Evolutionary conservation across 768 basidiomycete genomes (phyloP).

Genomic region (Phaffia tasmanica): DNA sequence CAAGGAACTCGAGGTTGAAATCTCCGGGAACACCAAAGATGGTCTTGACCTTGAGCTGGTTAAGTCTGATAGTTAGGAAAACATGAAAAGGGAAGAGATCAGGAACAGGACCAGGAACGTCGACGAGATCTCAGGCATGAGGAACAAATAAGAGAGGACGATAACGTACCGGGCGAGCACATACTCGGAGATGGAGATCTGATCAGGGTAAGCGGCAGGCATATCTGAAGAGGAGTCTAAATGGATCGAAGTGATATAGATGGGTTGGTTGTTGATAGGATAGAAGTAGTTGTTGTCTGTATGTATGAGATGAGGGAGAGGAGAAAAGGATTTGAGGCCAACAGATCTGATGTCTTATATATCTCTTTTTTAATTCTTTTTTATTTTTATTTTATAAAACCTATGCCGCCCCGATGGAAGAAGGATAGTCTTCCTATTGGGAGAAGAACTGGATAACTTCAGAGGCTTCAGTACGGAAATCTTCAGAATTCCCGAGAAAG

Average conservation of each 20-base stretch:
- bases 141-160: not conserved
- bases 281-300: not conserved
- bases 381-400: too few species aligned
- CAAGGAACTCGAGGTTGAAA: conserved; percentile 59
- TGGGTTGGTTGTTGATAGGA: not conserved
- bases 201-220: not conserved
- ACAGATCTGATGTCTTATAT: too few species aligned
- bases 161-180: conserved; percentile 16
- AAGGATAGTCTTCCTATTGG: too few species aligned
- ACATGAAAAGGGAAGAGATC: not conserved
- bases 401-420: too few species aligned
- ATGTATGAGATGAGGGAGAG: not conserved
- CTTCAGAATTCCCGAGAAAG: too few species aligned
- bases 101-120: not conserved
- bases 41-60: conserved; percentile 22
- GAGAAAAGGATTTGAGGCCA: too few species aligned
- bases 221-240: not conserved
- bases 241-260: not conserved
- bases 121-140: not conserved
- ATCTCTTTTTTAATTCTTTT: too few species aligned
- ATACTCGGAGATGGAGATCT: conserved; percentile 15
- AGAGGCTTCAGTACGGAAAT: too few species aligned
- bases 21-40: conserved; percentile 56
- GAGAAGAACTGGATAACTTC: too few species aligned
- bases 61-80: conserved; percentile 1